Evolutionary conservation across 805 yeast species (phyloP).

Genomic region (Candida silvatica): DNA sequence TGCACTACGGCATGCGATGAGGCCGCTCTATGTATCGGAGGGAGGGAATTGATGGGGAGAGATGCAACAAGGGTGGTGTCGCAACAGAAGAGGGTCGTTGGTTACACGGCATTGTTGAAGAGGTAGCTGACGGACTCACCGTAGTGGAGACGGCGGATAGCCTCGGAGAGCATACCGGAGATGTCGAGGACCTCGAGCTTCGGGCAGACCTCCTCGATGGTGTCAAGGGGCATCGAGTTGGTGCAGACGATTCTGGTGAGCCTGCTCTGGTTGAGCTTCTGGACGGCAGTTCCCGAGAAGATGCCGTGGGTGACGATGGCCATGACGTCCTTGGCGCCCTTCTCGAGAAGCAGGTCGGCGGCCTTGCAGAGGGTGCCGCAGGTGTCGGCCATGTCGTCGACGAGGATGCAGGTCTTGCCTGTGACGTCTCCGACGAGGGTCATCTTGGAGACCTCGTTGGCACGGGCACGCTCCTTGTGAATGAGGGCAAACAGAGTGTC

Average conservation of each 20-base stretch:
- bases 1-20: too few relatives aligned
- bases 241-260: slow-evolving; percentile 69
- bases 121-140: slow-evolving; percentile 81
- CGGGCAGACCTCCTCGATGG: slow-evolving; percentile 48
- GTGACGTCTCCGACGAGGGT: slow-evolving; percentile 80
- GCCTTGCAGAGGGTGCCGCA: slow-evolving; percentile 84
- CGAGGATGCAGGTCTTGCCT: slow-evolving; percentile 65
- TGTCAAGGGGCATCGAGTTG: slow-evolving; percentile 71
- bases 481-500: slow-evolving; percentile 78
- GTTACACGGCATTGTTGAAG: slow-evolving; percentile 57
- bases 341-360: slow-evolving; percentile 61
- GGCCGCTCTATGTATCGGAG: too few relatives aligned
- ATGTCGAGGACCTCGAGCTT: slow-evolving; percentile 64
- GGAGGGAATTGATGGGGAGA: too few relatives aligned
- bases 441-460: slow-evolving; percentile 80
- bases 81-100: too few relatives aligned
- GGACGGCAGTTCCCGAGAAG: slow-evolving; percentile 64
- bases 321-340: slow-evolving; percentile 63
- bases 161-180: slow-evolving; percentile 69
- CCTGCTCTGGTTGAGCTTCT: slow-evolving; percentile 60
- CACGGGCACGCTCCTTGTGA: slow-evolving; percentile 77
- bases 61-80: too few relatives aligned
- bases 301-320: slow-evolving; percentile 83
- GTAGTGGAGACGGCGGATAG: slow-evolving; percentile 76
- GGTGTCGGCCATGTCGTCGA: slow-evolving; percentile 88